Evolutionary conservation across 2,329 filamentous ascomycete species (phyloP), one percentile per base, ranked within the genome.

Genomic region (Aspergillus texensis): DNA sequence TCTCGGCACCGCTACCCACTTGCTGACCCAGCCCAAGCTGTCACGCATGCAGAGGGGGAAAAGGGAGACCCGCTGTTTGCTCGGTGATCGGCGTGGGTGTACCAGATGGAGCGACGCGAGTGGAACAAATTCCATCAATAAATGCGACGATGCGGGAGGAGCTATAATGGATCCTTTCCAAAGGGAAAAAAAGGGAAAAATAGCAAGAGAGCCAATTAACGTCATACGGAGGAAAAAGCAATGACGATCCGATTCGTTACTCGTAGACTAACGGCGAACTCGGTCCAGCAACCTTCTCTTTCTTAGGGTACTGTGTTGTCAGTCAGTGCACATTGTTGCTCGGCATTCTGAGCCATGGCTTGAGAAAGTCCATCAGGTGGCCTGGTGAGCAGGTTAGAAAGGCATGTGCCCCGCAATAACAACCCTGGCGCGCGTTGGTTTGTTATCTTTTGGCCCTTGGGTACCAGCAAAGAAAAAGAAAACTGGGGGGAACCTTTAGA

Each of bases 91-190:
- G 36, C 58, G 52, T 53, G 58, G 36, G n/a, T 36, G 48, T 32
- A 28, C 58, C 58, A 41, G 48, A 60, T 60, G 34, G 19, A 60
- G 58, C n/a, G 41, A 60, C 24, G n/a, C 48, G 34, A 21, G 58
- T 52, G 46, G 58, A 30, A 57, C 55, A 55, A 32, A 36, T 39
- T 39, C 52, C 52, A 26, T 55, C n/a, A 55, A 24, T 39, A 55
- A 26, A 39, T 55, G n/a, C n/a, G 14, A 55, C n/a, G 30, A 52
- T 32, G 28, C 19, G 19, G 48, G 48, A 34, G 48, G 48, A 52
- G 11, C 26, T 52, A 50, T 52, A 28, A 48, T 48, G 28, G 48
- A 32, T 52, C 28, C 28, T 48, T 26, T 56, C 39, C 9, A 41
- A n/a, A 21, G 34, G 36, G 12, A 39, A 50, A 34, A 39, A 46